A percentile compares a stretch with the other conserved stretches of the same genome.
Conservation (phyloP, 345 rosid species). For the Mallotus nudiflorus region DNA sequence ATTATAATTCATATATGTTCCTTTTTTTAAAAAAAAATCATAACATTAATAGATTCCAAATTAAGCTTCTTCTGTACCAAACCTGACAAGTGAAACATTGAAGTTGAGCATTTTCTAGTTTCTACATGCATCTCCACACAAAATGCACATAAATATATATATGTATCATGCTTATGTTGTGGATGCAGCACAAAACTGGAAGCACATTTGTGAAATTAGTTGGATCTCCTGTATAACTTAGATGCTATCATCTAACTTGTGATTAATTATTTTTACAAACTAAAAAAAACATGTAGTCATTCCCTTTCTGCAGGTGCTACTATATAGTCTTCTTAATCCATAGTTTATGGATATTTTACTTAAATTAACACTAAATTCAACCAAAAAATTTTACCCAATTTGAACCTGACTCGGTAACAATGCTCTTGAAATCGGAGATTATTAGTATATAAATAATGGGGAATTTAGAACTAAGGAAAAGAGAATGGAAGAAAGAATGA, state of each 20-base stretch:
- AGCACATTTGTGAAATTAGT: conserved; percentile 15
- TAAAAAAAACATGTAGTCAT: conserved; percentile 29
- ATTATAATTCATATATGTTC: too few relatives aligned
- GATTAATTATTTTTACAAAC: conserved; percentile 22
- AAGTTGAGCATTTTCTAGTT: background rate
- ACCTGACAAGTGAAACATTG: background rate
- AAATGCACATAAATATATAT: background rate
- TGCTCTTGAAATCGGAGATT: conserved; percentile 21
- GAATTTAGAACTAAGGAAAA: conserved; percentile 7
- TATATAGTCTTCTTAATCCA: conserved; percentile 22
- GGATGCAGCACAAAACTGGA: background rate
- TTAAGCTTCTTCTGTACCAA: too few relatives aligned
- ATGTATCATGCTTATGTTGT: conserved; percentile 1
- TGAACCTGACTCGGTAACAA: conserved; percentile 34
- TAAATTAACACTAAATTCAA: conserved; percentile 28
- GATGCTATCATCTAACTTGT: conserved; percentile 36
- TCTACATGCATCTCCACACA: too few relatives aligned
- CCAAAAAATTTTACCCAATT: conserved; percentile 44
- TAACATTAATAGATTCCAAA: background rate
- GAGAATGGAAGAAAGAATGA: conserved; percentile 11
- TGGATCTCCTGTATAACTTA: conserved; percentile 28
- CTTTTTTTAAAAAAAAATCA: too few relatives aligned
- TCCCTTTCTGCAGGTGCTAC: conserved; percentile 33
- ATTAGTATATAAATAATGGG: background rate
- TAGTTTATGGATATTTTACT: conserved; percentile 21